A percentile compares a stretch with the other conserved stretches of the same genome.
Conservation (phyloP, 306 rosid species). For the Acacia acuminata region DNA sequence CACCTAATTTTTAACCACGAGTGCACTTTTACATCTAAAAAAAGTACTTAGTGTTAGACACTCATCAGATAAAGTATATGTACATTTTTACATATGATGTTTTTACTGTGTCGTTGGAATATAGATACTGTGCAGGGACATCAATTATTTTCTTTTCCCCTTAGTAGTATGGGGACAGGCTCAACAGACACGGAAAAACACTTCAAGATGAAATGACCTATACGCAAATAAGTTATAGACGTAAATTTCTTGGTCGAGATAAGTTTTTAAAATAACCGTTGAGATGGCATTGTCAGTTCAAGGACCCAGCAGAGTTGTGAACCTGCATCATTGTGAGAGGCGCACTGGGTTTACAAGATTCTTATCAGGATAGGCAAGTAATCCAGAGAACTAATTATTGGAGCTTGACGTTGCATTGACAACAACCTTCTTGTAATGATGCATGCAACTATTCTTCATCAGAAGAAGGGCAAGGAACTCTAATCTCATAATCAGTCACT, state of each 20-base stretch:
- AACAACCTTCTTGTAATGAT: constrained; percentile 26
- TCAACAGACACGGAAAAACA: constrained; percentile 15
- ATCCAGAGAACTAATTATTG: constrained; percentile 16
- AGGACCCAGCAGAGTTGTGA: constrained; percentile 8
- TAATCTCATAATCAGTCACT: background rate
- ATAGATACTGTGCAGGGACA: background rate
- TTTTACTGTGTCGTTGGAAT: background rate
- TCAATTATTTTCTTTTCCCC: background rate
- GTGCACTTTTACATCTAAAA: too few species aligned
- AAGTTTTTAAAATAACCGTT: background rate
- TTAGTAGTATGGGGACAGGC: background rate
- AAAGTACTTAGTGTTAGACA: too few species aligned
- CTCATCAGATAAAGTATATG: too few species aligned
- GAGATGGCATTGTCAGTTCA: constrained; percentile 2
- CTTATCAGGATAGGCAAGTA: constrained; percentile 12
- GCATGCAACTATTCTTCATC: background rate
- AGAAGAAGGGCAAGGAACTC: background rate
- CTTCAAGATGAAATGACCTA: constrained; percentile 34
- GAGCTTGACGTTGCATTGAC: constrained; percentile 29
- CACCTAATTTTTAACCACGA: too few species aligned
- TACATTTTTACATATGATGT: too few species aligned
- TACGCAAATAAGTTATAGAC: constrained; percentile 17
- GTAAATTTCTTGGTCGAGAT: constrained; percentile 1
- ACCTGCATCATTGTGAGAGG: background rate
- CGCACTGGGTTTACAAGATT: background rate